Evolutionary conservation across 257 asterid species (phyloP).

Genomic region (Craterostigma plantagineum): DNA sequence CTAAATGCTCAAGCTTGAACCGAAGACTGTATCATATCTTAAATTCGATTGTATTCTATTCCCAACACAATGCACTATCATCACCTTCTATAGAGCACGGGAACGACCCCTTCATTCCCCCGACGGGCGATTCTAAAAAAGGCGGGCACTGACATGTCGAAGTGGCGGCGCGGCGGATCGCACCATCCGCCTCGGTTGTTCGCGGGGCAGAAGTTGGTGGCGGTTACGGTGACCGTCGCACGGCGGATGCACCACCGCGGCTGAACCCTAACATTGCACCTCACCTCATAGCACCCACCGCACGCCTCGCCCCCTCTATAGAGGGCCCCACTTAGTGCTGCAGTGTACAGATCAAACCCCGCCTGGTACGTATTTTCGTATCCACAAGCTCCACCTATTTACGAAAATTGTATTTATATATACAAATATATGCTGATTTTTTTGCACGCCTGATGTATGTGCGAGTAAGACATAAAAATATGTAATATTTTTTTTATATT

Average conservation of each 20-base stretch:
- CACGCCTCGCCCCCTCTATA: slow-evolving; percentile 20
- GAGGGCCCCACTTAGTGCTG: background rate
- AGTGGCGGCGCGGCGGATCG: slow-evolving; percentile 54
- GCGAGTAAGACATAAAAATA: too few species aligned
- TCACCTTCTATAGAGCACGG: slow-evolving; percentile 41
- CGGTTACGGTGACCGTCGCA: slow-evolving; percentile 33
- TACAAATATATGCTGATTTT: too few species aligned
- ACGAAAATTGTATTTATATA: too few species aligned
- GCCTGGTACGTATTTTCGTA: background rate
- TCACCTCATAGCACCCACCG: slow-evolving; percentile 43
- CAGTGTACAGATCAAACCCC: background rate
- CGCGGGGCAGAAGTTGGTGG: slow-evolving; percentile 64
- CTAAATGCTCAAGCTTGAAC: too few species aligned
- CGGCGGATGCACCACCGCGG: slow-evolving; percentile 39
- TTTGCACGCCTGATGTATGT: too few species aligned
- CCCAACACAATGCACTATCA: too few species aligned
- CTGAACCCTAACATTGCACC: slow-evolving; percentile 25
- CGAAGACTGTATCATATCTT: too few species aligned
- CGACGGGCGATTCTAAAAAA: slow-evolving; percentile 52
- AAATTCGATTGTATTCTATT: too few species aligned
- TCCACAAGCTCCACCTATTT: slow-evolving; percentile 1
- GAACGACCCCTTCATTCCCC: slow-evolving; percentile 46
- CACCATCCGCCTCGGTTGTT: slow-evolving; percentile 74
- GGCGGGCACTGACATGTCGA: slow-evolving; percentile 61
- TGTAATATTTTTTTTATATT: too few species aligned